Evolutionary conservation across 1,284 basidiomycete genomes (phyloP), one percentile per base, ranked within the genome.

Genomic region (Singerocomus rubriflavus): DNA sequence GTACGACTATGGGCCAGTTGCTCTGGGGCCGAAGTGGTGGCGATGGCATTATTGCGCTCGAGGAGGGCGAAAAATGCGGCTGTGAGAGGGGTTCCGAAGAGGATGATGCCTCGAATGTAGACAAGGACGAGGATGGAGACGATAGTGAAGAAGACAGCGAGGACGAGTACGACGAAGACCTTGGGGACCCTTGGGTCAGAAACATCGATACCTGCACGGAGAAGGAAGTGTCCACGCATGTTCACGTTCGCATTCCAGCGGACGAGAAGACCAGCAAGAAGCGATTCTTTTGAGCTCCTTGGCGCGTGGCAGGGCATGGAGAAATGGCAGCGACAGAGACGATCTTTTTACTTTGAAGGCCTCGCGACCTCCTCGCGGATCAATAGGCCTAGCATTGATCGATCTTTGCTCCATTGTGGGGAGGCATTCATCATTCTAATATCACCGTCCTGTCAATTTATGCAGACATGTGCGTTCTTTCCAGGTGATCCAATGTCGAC

Each of bases 1-100:
- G 97, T 33, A 97, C 93, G 68, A 98, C 97, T 26, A 80, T 99
- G 48, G 89, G 91, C n/a, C 93, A 98, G 65, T 72, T 99, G 41
- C 76, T 98, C 50, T 85, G 89, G 62, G 96, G 96, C 32, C 75
- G 74, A 51, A 86, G 88, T 52, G 85, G 84, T 62, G 80, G 79
- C 8, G 83, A 84, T 61, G 85, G 84, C 36, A 74, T 94, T 54
- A 77, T 93, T 53, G 65, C 68, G 2, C 31, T 66, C 6, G 64
- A 66, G 13, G 66, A 66, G n/a, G 66, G 59, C 14, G 64, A 70
- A 35, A 54, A 46, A 36, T 66, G 65, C 45, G 48, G 51, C 11
- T 95, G 92, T 63, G 84, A 86, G n/a, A 91, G 85, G 66, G 73
- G 77, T 49, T 53, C 54, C 11, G 69, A 72, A 41, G 58, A 50